Evolutionary conservation across 768 basidiomycete species (phyloP).

Genomic region (Hericium coralloides): DNA sequence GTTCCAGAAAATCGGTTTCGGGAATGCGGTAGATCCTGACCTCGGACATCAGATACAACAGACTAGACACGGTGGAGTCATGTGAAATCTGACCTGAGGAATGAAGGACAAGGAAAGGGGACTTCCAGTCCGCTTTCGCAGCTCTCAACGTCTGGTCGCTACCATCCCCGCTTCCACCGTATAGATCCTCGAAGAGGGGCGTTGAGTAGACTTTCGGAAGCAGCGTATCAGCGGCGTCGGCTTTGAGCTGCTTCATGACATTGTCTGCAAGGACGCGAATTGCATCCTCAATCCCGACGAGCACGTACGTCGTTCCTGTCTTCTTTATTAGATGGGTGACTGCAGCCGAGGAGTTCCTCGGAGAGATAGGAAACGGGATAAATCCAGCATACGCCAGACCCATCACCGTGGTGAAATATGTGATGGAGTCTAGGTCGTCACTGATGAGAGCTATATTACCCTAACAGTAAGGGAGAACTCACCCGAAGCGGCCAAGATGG

Average conservation of each 20-base stretch:
- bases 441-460: not conserved
- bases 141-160: not conserved
- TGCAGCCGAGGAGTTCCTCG: constrained; percentile 2
- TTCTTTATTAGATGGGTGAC: constrained; percentile 3
- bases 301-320: not conserved
- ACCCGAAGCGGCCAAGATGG: constrained; percentile 14
- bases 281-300: not conserved
- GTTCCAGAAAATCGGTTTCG: not conserved
- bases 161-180: not conserved
- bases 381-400: constrained; percentile 13
- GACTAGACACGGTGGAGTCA: not conserved
- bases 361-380: not conserved
- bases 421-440: constrained; percentile 12
- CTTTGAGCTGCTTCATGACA: not conserved
- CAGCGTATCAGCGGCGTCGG: not conserved
- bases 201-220: not conserved
- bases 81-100: not conserved
- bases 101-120: not conserved
- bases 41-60: not conserved
- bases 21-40: not conserved
- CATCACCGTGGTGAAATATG: constrained; percentile 16
- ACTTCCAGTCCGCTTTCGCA: not conserved
- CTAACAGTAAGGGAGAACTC: not conserved
- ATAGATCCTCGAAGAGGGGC: not conserved
- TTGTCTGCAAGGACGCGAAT: not conserved